Conservation (phyloP, 176 grass and related monocot genomes). For the Carex scoparia region DNA sequence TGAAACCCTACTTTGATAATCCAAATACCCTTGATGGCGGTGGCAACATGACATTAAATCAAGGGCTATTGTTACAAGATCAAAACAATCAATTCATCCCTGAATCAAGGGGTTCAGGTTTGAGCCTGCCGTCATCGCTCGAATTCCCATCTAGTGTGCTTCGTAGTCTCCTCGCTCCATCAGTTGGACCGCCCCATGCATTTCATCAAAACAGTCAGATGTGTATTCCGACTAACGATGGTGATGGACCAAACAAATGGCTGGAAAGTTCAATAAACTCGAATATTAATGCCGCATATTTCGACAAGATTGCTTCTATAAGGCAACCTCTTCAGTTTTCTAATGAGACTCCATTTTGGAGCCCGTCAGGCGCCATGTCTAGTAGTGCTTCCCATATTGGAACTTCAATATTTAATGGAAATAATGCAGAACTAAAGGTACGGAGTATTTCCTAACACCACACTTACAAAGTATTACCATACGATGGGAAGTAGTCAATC, state of each 20-base stretch:
- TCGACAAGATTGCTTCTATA: slow-evolving; percentile 12
- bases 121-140: slow-evolving; percentile 2
- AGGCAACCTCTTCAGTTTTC: slow-evolving; percentile 42
- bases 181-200: not conserved
- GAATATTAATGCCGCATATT: not conserved
- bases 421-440: slow-evolving; percentile 23
- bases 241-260: not conserved
- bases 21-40: not conserved
- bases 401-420: slow-evolving; percentile 4
- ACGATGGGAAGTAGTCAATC: not conserved
- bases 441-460: not conserved
- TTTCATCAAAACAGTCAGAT: slow-evolving; percentile 17
- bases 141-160: slow-evolving; percentile 15
- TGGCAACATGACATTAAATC: slow-evolving; percentile 16
- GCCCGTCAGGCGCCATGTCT: slow-evolving; percentile 22
- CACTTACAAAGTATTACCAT: not conserved
- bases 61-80: slow-evolving; percentile 19
- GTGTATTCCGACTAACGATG: slow-evolving; percentile 3
- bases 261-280: slow-evolving; percentile 1
- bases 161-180: slow-evolving; percentile 16
- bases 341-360: slow-evolving; percentile 56
- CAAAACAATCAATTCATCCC: slow-evolving; percentile 23
- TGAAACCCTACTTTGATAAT: slow-evolving; percentile 27
- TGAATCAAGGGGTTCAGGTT: slow-evolving; percentile 4
- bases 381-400: not conserved